A percentile compares a stretch with the other conserved stretches of the same genome.
Evolutionary conservation across 257 asterid species (phyloP).

Genomic region (Solanum etuberosum): DNA sequence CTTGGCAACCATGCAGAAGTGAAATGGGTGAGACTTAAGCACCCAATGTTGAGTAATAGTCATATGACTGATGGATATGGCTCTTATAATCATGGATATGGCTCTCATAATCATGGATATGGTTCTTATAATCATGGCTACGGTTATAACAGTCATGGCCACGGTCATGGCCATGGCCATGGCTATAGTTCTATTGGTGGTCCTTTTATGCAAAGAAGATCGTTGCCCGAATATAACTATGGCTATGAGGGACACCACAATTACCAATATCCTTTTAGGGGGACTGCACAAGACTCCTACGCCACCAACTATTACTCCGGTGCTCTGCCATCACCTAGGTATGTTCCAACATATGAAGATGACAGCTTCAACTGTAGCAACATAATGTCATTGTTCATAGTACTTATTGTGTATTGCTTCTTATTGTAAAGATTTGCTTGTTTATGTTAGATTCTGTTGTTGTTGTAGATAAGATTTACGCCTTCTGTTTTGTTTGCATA

Average conservation of each 20-base stretch:
- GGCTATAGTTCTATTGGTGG: neutral
- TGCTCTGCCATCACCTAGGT: neutral
- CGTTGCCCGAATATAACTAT: conserved; percentile 1
- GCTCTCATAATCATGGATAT: neutral
- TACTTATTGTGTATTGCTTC: neutral
- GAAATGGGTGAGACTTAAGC: conserved; percentile 27
- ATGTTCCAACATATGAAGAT: neutral
- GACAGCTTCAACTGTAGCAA: neutral
- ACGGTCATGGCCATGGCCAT: neutral
- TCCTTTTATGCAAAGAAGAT: conserved; percentile 2
- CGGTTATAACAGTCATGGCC: neutral
- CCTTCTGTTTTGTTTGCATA: neutral
- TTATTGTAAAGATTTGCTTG: neutral
- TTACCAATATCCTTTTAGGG: neutral
- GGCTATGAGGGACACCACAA: neutral
- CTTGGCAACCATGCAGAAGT: conserved; percentile 42
- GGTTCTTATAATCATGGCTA: neutral
- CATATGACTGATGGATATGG: neutral
- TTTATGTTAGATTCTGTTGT: neutral
- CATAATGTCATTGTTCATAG: neutral
- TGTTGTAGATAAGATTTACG: neutral
- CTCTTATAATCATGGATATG: neutral
- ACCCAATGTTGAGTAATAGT: conserved; percentile 13
- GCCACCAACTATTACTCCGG: neutral
- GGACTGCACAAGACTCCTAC: neutral